Base-by-base conservation (phyloP, 495 filamentous ascomycete species). In the Lasiosphaeria ovina region DNA sequence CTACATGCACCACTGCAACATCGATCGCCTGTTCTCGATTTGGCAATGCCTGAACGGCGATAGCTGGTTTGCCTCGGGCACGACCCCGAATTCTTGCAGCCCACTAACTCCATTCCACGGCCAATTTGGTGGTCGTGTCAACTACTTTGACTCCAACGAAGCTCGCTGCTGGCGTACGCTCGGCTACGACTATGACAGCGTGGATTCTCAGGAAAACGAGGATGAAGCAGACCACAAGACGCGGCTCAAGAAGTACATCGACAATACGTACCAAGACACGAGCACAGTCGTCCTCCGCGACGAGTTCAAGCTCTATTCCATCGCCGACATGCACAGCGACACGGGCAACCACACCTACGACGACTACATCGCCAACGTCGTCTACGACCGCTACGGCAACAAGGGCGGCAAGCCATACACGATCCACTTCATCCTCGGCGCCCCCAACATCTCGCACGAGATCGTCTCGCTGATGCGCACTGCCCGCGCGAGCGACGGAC, bases 31-130 rank as follows among this genome's bases (percentile, higher is more conserved):
- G 53, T 83, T 85, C 59, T 79, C 87, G 3, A 80, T 90, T 55
- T 91, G 87, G 86, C 86, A 91, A 71, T 76, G 77, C 1, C 66
- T 88, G 32, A 77, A 89, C 62, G 83, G 83, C 3, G 66, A 81
- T 12, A 75, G 76, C 58, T 83, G 77, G 55, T 60, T 60, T 17
- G 40, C 40, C 9, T 35, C 33, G 9, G 47, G 17, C 7, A 38
- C 36, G 6, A 44, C 31, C 36, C 50, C 50, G 24, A 36, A 24
- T 8, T 3, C 58, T 3, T n/a, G n/a, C 14, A 49, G 53, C 35
- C 10, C 16, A 9, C 58, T 60, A 36, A 32, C 35, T 7, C 58
- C 58, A 3, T 60, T 60, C 50, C 58, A 54, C 51, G 35, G 51
- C 36, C 16, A 54, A 32, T 53, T 53, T 10, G 51, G 8, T 10